Evolutionary conservation across 768 basidiomycete genomes (phyloP), one percentile per base, ranked within the genome.

Genomic region (Galerina marginata): DNA sequence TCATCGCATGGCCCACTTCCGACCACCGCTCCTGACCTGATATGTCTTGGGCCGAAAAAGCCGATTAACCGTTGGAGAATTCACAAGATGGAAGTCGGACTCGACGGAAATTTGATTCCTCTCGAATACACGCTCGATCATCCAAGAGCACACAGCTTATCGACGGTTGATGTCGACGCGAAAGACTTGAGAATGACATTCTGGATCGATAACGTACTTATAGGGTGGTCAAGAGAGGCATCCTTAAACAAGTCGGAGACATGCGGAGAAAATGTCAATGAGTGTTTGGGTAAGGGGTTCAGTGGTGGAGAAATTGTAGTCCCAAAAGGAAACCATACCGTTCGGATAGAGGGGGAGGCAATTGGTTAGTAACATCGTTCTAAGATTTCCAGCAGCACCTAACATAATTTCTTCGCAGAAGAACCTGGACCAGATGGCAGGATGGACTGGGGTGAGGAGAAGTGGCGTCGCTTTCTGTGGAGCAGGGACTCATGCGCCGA

Each of bases 261-360:
- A 25, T 71, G 68, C 39, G 67, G 64, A n/a, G 63, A 65, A 6
- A 46, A 61, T 33, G 36, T 63, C 43, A 52, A 39, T 6, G 40
- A 58, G 11, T 71, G 69, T 44, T 45, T 67, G 15, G n/a, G 20
- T 12, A 63, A 51, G 42, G 56, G 58, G 15, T 66, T 64, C 59
- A 69, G 67, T 47, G 59, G 61, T 23, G 68, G 66, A 1, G 36
- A 54, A 9, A 57, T 69, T 11, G 48, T 63, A 15, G 54, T 71
- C 5, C 63, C 67, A 45, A 51, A 62, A 5, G 68, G 69, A 26
- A 66, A 67, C 16, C 69, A 69, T 47, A 62, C 65, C 7, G 65
- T 71, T 56, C 55, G 61, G 26, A 54, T 71, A 26, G 59, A 68
- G 37, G 69, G 63, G 62, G 61, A n/a, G n/a, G n/a, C n/a, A n/a